Evolutionary conservation across 176 grass and related monocot genomes (phyloP), one percentile per base, ranked within the genome.

Genomic region (Olyra latifolia): DNA sequence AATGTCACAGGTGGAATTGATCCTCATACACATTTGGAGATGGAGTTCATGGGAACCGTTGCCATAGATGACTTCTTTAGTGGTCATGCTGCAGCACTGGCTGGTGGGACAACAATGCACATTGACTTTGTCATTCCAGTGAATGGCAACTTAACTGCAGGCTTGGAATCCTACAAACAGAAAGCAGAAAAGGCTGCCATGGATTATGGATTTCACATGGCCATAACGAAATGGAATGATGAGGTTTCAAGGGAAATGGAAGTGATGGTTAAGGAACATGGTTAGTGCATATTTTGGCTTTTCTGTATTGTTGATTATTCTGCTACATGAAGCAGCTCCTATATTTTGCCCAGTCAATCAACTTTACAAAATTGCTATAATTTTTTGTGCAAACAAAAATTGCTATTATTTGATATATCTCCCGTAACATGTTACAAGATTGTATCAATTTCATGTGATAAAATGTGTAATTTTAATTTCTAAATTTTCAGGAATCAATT

Each of bases 131-230:
- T 95, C 62, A 93, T 98, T 77, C 96, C 92, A 45, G 80, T 98
- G 49, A 95, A 95, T 42, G 96, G 96, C 25, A 91, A 91, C 70
- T 84, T 98, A 46, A 86, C 92, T 78, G 92, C 86, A 22, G 96
- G 96, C 24, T 88, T 98, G 57, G 90, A 95, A 76, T 86, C 90
- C 23, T 98, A 98, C 70, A 84, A 68, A 67, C 41, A 79, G 42
- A 98, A 98, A 75, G 90, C 92, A 4, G 85, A 87, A 74, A 98
- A 88, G 66, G 62, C 92, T 78, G 88, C 80, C 15, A 98, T 98
- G 92, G 96, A 95, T 81, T 98, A 95, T 89, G 96, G 96, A 52
- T 98, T 98, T 71, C 96, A 98, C 75, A 95, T 98, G 96, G 92
- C 90, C 38, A 98, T 98, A 74, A 98, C 92, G 2, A 93, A 98